A percentile compares a stretch with the other conserved stretches of the same genome.
These are phyloP conservation scores for Candida broadrunensis DNA, from an alignment of 805 yeast species.

Conservation along the genomic window DNA sequence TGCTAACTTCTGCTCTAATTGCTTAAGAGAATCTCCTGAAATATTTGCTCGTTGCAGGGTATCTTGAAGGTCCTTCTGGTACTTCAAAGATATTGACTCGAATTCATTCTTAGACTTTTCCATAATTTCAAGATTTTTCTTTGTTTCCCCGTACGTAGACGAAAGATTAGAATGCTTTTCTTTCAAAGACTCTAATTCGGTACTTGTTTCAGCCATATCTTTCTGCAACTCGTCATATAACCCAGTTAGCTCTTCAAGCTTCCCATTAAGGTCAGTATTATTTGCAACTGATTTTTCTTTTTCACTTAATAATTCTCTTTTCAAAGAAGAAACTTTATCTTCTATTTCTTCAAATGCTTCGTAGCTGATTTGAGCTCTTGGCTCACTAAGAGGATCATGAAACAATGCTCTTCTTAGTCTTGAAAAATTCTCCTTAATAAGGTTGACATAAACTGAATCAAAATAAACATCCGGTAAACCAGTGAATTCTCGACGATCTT, in stretches of 20 bases:
- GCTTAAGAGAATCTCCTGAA: conserved; percentile 22
- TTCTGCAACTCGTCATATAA: conserved; percentile 11
- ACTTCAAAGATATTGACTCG: conserved; percentile 24
- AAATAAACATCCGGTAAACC: conserved; percentile 87
- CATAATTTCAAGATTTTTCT: conserved; percentile 17
- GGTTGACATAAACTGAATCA: conserved; percentile 56
- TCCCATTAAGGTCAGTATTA: conserved; percentile 16
- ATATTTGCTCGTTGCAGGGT: conserved; percentile 21
- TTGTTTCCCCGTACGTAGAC: conserved; percentile 17
- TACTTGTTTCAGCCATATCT: conserved; percentile 8
- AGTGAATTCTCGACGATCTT: conserved; percentile 64
- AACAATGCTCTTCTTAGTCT: conserved; percentile 70
- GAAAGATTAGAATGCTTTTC: conserved; percentile 17
- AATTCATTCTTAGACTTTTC: conserved; percentile 30
- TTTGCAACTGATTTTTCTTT: conserved; percentile 13
- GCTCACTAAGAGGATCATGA: conserved; percentile 73
- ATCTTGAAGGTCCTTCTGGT: conserved; percentile 29
- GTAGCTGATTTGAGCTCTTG: conserved; percentile 61
- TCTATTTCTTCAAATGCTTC: conserved; percentile 53
- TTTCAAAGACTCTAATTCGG: conserved; percentile 17
- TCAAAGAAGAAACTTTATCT: conserved; percentile 26
- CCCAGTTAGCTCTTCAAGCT: conserved; percentile 14
- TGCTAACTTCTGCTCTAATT: conserved; percentile 29
- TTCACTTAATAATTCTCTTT: conserved; percentile 18
- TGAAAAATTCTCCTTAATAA: conserved; percentile 65